Conservation (phyloP, 352 stramenopile genomes). For the Phytophthora pini region DNA sequence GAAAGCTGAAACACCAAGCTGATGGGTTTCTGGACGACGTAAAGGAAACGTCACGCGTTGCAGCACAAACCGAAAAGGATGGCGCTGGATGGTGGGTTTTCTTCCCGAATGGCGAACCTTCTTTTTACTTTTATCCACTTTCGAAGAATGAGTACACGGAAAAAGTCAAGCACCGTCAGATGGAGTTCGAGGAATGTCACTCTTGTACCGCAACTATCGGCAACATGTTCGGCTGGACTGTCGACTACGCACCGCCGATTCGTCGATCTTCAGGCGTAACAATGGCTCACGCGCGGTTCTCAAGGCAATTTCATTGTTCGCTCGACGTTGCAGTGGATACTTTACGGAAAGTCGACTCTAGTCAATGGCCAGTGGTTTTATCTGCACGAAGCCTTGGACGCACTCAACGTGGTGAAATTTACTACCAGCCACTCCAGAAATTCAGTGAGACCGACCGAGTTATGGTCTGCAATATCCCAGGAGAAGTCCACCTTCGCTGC, state of each 20-base stretch:
- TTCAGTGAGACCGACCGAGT: neutral
- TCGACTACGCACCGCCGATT: neutral
- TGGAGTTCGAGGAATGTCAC: no score
- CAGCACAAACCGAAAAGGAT: no score
- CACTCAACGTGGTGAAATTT: neutral
- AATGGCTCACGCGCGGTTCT: conserved; percentile 8
- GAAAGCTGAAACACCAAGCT: no score
- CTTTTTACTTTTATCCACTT: no score
- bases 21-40: no score
- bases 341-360: neutral
- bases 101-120: no score
- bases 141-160: no score
- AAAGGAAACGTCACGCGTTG: no score
- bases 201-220: neutral
- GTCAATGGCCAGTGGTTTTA: neutral
- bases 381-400: neutral
- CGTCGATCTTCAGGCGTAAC: neutral
- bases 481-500: conserved; percentile 2
- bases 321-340: neutral
- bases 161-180: no score
- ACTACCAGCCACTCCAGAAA: neutral
- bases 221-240: neutral
- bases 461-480: neutral
- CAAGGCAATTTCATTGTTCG: conserved; percentile 1
- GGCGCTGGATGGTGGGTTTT: no score